Base-by-base conservation (phyloP, 2,329 filamentous ascomycete species). In the Graphilbum ipis-grandicollis region DNA sequence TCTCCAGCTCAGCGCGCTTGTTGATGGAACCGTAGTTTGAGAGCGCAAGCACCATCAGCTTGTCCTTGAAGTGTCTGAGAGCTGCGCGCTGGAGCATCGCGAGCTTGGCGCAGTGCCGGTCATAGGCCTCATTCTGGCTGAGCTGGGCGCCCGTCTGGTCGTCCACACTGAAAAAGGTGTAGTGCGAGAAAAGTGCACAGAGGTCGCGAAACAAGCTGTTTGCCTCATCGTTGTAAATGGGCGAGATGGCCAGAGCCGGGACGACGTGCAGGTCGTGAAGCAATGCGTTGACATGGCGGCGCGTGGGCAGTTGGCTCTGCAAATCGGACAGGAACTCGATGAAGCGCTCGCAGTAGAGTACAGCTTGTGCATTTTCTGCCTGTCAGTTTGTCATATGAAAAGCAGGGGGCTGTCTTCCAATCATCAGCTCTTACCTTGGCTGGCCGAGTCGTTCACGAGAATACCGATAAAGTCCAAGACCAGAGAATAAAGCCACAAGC, bases 11-110 rank as follows among this genome's bases (percentile, higher is more conserved):
- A 6, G 70, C 64, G 31, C 83, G 69, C 50, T 81, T 78, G 44
- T 86, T 79, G 43, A 98, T 79, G 4, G 84, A 79, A 2, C 79
- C 85, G 52, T 92, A 92, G 52, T 98, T 96, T 15, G 90, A 90
- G 29, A 98, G 60, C 2, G 88, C 83, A 41, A 98, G 60, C 29
- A 98, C 79, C n/a, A 79, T 85, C 28, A 98, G 61, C 56, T 94
- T 93, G 7, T 85, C 75, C 48, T 82, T 85, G 57, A 93, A 94
- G 48, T 84, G 65, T 49, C 78, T 85, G 48, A 93, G 66, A 18
- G 78, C 73, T 33, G 75, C 71, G 41, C 83, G 60, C 54, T 98
- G 92, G 36, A 98, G 59, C 37, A 68, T 75, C n/a, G 79, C 80
- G 13, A 98, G 63, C 10, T 67, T 63, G 29, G 71, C 66, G 54